Conservation (phyloP, 108 stramenopile species). For the Seminavis robusta region DNA sequence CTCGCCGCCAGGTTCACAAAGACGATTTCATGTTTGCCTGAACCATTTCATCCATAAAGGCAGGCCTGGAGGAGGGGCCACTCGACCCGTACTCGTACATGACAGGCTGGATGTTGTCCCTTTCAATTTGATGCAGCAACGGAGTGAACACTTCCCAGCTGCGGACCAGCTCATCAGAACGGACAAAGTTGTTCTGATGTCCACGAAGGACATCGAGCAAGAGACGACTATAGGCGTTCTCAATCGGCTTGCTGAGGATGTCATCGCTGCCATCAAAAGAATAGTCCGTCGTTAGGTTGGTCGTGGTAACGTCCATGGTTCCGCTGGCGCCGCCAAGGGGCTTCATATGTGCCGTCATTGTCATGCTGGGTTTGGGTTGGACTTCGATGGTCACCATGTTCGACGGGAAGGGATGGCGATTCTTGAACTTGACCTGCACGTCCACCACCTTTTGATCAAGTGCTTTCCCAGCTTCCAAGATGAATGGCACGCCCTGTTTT, state of each 20-base stretch:
- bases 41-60: no score
- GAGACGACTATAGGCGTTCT: constrained; percentile 95
- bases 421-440: constrained; percentile 32
- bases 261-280: constrained; percentile 13
- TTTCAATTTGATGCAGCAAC: constrained; percentile 83
- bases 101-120: constrained; percentile 44
- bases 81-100: constrained; percentile 72
- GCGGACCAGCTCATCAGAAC: constrained; percentile 88
- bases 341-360: constrained; percentile 91
- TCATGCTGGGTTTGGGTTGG: constrained; percentile 84
- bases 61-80: no score
- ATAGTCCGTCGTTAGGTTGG: not conserved
- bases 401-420: constrained; percentile 30
- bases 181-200: constrained; percentile 87
- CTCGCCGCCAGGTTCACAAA: no score
- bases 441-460: constrained; percentile 91
- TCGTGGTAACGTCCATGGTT: not conserved
- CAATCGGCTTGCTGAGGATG: no score
- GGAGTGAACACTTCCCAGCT: constrained; percentile 97
- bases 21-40: no score
- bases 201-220: constrained; percentile 93
- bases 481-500: constrained; percentile 96
- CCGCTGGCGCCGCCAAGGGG: constrained; percentile 79
- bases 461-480: constrained; percentile 96
- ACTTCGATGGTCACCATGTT: constrained; percentile 92